Percentiles rank a stretch among this genome's conserved stretches.
Evolutionary conservation across 257 asterid genomes (phyloP).

Genomic region (Capsicum baccatum): DNA sequence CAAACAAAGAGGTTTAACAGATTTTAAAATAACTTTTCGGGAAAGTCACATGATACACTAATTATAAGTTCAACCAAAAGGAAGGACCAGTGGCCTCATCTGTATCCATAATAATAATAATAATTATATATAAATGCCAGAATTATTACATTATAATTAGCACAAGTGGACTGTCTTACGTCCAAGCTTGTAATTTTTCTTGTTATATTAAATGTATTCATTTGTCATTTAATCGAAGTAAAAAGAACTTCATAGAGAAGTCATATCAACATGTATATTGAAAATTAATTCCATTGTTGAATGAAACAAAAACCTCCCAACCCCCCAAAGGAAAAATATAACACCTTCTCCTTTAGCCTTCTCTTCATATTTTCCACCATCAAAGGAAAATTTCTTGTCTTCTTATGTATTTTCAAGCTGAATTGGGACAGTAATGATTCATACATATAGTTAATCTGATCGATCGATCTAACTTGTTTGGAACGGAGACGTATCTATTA

Average conservation of each 20-base stretch:
- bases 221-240: background rate
- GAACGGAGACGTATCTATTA: background rate
- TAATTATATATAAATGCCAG: slow-evolving; percentile 40
- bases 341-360: slow-evolving; percentile 22
- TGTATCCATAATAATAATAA: slow-evolving; percentile 39
- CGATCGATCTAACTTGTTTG: background rate
- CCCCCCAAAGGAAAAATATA: slow-evolving; percentile 33
- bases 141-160: slow-evolving; percentile 64
- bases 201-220: background rate
- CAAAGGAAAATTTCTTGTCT: background rate
- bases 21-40: slow-evolving; percentile 24
- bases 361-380: background rate
- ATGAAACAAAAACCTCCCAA: slow-evolving; percentile 42
- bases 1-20: slow-evolving; percentile 30
- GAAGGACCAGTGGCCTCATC: slow-evolving; percentile 63
- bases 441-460: background rate
- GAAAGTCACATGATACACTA: slow-evolving; percentile 61
- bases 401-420: background rate
- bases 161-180: slow-evolving; percentile 54
- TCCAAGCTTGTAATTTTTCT: slow-evolving; percentile 39
- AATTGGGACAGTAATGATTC: background rate
- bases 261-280: slow-evolving; percentile 49
- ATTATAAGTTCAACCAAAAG: slow-evolving; percentile 55
- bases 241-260: slow-evolving; percentile 31
- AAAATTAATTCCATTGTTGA: slow-evolving; percentile 56